These are phyloP conservation scores for Fusarium protoensiforme DNA, from an alignment of 2,329 filamentous ascomycete species.

Conservation along the genomic window DNA sequence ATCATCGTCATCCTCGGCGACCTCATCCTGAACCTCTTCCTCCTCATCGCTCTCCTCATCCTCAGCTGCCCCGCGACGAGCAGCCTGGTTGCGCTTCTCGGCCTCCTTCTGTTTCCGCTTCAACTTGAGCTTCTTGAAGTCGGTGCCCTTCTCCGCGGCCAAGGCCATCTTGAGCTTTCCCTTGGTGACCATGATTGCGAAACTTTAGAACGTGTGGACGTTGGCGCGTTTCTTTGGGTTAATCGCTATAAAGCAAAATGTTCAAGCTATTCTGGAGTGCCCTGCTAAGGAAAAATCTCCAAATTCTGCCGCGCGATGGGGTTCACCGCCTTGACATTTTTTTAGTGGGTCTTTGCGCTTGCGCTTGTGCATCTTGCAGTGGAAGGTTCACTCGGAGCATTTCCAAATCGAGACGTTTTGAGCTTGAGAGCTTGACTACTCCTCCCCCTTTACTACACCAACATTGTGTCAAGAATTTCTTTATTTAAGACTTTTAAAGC, in stretches of 20 bases:
- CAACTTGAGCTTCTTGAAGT: conserved; percentile 64
- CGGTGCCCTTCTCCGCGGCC: conserved; percentile 64
- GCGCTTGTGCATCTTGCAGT: background rate
- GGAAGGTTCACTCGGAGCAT: background rate
- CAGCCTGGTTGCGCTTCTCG: conserved; percentile 51
- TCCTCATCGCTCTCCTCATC: conserved; percentile 50
- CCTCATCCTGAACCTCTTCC: conserved; percentile 39
- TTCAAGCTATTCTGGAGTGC: conserved; percentile 4
- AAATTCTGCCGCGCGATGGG: conserved; percentile 43
- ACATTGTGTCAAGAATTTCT: background rate
- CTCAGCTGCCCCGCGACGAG: conserved; percentile 34
- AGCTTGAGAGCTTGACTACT: background rate
- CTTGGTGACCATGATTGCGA: conserved; percentile 54
- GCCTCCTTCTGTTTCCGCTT: conserved; percentile 60
- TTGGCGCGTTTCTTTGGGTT: conserved; percentile 22
- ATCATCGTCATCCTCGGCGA: conserved; percentile 52
- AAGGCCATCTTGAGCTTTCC: conserved; percentile 66
- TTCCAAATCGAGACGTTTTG: conserved; percentile 8
- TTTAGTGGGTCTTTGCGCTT: conserved; percentile 34
- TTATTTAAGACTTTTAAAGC: background rate
- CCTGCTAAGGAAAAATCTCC: conserved; percentile 44
- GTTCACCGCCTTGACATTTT: conserved; percentile 43
- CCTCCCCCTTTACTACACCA: background rate
- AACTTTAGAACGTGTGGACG: background rate
- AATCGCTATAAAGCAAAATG: conserved; percentile 25